Conservation (phyloP, 257 asterid species). For the Leptodermis oblonga region DNA sequence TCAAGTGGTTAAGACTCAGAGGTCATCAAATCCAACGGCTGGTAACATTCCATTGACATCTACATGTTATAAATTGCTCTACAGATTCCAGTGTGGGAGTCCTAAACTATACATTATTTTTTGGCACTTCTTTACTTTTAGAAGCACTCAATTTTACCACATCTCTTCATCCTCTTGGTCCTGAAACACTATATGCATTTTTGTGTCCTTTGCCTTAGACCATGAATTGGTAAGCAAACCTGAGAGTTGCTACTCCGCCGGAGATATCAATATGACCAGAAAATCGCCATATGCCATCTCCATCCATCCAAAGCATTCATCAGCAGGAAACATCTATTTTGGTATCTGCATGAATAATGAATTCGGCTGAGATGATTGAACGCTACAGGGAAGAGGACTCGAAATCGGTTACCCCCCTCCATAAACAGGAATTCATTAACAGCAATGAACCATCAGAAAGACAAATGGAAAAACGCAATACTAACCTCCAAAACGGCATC, state of each 20-base stretch:
- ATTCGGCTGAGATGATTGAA: neutral
- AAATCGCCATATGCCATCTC: neutral
- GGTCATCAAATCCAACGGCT: neutral
- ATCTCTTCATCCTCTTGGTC: neutral
- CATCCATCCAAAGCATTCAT: neutral
- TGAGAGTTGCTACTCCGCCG: neutral
- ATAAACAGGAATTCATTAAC: neutral
- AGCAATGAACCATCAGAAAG: neutral
- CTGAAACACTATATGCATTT: neutral
- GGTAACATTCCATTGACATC: neutral
- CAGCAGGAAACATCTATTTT: neutral
- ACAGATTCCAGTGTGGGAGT: neutral
- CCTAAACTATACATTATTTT: neutral
- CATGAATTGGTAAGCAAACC: neutral
- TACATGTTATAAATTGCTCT: neutral
- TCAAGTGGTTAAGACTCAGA: neutral
- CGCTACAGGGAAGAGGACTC: neutral
- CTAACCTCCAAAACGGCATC: slow-evolving; percentile 11
- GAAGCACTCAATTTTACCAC: slow-evolving; percentile 1
- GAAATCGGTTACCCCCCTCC: neutral
- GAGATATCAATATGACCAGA: neutral
- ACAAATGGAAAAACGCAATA: neutral
- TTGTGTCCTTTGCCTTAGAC: neutral
- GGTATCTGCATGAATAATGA: neutral
- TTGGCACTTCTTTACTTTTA: neutral